Conservation (phyloP, 306 rosid genomes). For the Trichosanthes truncata region DNA sequence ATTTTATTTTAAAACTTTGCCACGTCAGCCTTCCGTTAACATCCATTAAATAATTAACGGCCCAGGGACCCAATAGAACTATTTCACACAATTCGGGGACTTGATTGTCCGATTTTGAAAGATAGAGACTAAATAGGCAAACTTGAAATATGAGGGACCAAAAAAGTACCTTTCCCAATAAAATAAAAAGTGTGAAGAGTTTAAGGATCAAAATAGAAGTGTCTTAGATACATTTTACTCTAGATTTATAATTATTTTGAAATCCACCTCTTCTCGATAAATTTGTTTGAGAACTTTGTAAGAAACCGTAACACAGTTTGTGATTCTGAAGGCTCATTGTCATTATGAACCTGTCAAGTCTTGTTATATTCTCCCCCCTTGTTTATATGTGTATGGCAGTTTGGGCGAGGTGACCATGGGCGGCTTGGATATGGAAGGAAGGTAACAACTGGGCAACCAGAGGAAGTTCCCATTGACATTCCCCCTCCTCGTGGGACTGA, state of each 20-base stretch:
- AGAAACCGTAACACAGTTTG: background rate
- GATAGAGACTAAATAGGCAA: too few species aligned
- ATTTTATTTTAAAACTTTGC: too few species aligned
- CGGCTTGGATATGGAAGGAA: conserved; percentile 97
- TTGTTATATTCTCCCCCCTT: background rate
- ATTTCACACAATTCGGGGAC: too few species aligned
- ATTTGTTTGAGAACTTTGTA: background rate
- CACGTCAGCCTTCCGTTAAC: too few species aligned
- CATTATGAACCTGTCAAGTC: background rate
- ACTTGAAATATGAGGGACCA: too few species aligned
- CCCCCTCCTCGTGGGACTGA: conserved; percentile 29
- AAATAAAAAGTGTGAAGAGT: background rate
- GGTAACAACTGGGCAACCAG: conserved; percentile 89
- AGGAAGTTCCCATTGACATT: conserved; percentile 73
- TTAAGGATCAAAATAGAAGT: background rate
- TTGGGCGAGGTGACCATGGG: conserved; percentile 96
- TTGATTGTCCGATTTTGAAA: too few species aligned
- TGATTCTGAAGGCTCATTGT: background rate
- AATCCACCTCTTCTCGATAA: background rate
- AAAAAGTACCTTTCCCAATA: too few species aligned
- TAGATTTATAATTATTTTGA: background rate
- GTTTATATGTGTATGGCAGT: conserved; percentile 26
- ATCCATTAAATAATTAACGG: too few species aligned
- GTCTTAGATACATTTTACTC: background rate
- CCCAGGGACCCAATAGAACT: too few species aligned